phyloP scores from a whole-genome alignment of 441 rosid species.

The Aquilaria agallochum region DNA sequence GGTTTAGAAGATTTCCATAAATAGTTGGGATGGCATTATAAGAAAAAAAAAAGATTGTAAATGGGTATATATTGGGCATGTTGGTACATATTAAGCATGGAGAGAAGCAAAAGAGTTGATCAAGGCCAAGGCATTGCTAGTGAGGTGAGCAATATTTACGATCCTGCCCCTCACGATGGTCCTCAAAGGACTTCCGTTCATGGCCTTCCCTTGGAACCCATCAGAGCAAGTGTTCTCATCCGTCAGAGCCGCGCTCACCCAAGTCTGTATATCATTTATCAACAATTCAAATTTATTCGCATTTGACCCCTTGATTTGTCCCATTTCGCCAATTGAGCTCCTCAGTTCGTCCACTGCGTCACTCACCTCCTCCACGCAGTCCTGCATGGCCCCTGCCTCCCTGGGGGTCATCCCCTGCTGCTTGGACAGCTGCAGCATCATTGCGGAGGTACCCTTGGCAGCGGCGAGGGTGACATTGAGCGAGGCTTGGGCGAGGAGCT shows the following conservation, averaged over 20 bases:
- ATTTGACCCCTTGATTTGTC: constrained; percentile 26
- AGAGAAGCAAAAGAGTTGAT: constrained; percentile 55
- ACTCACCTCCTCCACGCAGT: constrained; percentile 62
- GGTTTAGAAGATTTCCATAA: too few relatives aligned
- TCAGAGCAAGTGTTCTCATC: constrained; percentile 66
- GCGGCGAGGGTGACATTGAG: constrained; percentile 53
- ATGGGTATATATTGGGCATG: too few relatives aligned
- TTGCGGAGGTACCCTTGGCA: constrained; percentile 39
- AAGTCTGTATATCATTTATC: constrained; percentile 57
- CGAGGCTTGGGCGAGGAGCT: constrained; percentile 60
- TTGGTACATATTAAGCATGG: constrained; percentile 24
- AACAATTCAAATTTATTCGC: constrained; percentile 15
- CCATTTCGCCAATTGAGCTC: constrained; percentile 56
- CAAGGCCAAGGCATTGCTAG: constrained; percentile 78
- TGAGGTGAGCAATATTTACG: constrained; percentile 48
- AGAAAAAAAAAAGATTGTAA: too few relatives aligned
- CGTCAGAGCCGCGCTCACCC: constrained; percentile 81
- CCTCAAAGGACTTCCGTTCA: constrained; percentile 41
- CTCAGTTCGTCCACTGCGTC: constrained; percentile 52
- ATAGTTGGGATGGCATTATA: too few relatives aligned
- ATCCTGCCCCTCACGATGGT: constrained; percentile 36
- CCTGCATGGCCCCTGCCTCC: constrained; percentile 55
- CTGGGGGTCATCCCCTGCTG: constrained; percentile 35
- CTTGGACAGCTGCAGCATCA: constrained; percentile 42
- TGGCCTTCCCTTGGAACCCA: constrained; percentile 41